Evolutionary conservation across 2,329 filamentous ascomycete species (phyloP).

Genomic region (Aspergillus cejpii): DNA sequence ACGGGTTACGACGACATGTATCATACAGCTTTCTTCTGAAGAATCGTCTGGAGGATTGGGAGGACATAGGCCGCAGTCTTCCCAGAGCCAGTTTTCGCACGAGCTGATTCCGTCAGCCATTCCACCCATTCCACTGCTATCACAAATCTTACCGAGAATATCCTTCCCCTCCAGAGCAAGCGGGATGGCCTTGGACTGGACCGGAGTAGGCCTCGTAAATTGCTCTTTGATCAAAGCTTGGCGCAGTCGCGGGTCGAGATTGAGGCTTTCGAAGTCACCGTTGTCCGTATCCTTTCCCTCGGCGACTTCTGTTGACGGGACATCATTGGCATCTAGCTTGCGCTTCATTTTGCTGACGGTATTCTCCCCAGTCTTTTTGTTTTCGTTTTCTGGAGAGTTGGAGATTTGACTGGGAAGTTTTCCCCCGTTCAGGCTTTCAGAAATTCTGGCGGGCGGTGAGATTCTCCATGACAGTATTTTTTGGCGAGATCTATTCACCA

Average conservation of each 20-base stretch:
- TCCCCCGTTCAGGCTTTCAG: conserved; percentile 10
- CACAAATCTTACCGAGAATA: conserved; percentile 54
- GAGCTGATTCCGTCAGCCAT: conserved; percentile 48
- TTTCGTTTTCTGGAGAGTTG: too few species aligned
- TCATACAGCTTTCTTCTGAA: conserved; percentile 66
- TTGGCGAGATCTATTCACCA: background rate
- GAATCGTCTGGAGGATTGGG: conserved; percentile 75
- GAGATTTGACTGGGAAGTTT: conserved; percentile 24
- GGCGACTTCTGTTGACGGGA: conserved; percentile 35
- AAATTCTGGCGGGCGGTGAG: conserved; percentile 32
- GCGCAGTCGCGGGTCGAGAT: conserved; percentile 75
- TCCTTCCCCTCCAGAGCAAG: conserved; percentile 80
- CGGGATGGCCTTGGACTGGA: conserved; percentile 83
- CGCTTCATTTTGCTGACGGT: conserved; percentile 41
- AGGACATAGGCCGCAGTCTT: conserved; percentile 96
- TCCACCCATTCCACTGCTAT: background rate
- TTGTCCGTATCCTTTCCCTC: conserved; percentile 25
- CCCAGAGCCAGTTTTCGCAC: conserved; percentile 89
- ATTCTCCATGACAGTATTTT: conserved; percentile 7
- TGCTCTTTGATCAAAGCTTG: conserved; percentile 79
- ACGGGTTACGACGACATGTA: background rate
- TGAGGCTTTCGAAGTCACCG: conserved; percentile 65
- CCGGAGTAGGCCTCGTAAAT: conserved; percentile 78
- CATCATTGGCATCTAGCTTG: conserved; percentile 45
- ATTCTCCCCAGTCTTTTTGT: background rate